Percentiles rank a stretch among this genome's conserved stretches.
phyloP scores from a whole-genome alignment of 2,329 filamentous ascomycete genomes.

The Claviceps arundinis region DNA sequence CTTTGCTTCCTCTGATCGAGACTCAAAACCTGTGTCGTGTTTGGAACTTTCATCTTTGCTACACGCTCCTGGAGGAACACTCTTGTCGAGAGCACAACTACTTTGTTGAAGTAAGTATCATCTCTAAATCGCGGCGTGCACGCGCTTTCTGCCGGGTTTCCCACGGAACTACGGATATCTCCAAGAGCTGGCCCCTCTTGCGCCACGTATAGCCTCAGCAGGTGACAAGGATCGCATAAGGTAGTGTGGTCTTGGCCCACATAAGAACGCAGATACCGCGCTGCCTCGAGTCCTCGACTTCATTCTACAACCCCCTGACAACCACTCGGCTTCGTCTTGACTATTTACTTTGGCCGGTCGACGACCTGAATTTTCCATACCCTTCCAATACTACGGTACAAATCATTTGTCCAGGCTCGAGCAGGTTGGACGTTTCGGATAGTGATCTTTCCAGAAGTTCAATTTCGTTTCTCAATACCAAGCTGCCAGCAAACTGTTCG shows the following conservation, averaged over 20 bases:
- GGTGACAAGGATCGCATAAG: neutral
- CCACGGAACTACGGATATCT: neutral
- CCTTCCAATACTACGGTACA: neutral
- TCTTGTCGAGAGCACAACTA: neutral
- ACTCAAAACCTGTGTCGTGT: neutral
- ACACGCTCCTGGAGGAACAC: neutral
- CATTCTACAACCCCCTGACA: neutral
- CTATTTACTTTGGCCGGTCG: neutral
- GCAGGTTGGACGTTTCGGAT: neutral
- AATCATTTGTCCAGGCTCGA: neutral
- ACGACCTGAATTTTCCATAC: neutral
- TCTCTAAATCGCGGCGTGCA: neutral
- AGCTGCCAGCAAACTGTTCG: neutral
- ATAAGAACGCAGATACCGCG: neutral
- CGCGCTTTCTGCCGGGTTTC: neutral
- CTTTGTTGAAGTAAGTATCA: neutral
- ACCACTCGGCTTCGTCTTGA: neutral
- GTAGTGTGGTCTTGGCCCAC: neutral
- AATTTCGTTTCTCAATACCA: neutral
- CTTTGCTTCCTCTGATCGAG: neutral
- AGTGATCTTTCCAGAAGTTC: neutral
- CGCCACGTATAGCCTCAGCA: slow-evolving; percentile 3
- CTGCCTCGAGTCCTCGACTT: neutral
- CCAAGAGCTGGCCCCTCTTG: neutral
- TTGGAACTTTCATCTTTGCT: neutral